A percentile compares a stretch with the other conserved stretches of the same genome.
phyloP scores from a whole-genome alignment of 2,329 filamentous ascomycete genomes.

The Penicillium sp. region DNA sequence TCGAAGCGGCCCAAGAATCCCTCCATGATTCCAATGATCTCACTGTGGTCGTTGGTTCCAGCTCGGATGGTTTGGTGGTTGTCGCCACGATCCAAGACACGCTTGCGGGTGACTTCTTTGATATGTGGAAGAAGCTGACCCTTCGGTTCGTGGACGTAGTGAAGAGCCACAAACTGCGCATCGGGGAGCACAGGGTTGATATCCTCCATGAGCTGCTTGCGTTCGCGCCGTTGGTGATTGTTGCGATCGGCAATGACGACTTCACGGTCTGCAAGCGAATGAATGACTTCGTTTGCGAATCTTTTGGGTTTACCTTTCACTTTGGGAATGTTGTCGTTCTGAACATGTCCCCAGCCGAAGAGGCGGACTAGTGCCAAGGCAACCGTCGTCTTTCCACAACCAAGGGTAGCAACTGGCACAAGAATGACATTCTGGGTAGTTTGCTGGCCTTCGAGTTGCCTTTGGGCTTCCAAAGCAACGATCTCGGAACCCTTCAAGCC shows the following conservation, averaged over 20 bases:
- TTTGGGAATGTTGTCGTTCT: constrained; percentile 93
- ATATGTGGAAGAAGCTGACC: constrained; percentile 67
- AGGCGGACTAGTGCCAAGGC: constrained; percentile 78
- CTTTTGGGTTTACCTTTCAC: constrained; percentile 71
- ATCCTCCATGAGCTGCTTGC: constrained; percentile 83
- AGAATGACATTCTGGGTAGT: constrained; percentile 72
- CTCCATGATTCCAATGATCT: constrained; percentile 91
- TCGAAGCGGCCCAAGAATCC: constrained; percentile 88
- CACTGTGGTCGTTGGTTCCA: constrained; percentile 66
- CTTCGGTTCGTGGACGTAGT: constrained; percentile 76
- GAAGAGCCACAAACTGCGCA: constrained; percentile 77
- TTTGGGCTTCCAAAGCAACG: constrained; percentile 65
- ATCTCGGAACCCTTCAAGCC: constrained; percentile 88
- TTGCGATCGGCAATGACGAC: constrained; percentile 92
- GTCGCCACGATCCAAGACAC: constrained; percentile 83
- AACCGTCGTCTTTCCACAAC: constrained; percentile 95
- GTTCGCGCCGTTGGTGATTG: constrained; percentile 85
- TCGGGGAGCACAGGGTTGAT: constrained; percentile 62
- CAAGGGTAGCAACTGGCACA: constrained; percentile 89
- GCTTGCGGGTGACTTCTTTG: constrained; percentile 70
- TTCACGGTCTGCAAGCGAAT: constrained; percentile 62
- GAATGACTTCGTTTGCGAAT: constrained; percentile 72
- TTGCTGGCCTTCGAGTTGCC: constrained; percentile 50
- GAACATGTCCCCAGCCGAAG: constrained; percentile 88
- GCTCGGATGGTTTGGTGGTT: constrained; percentile 98